Conservation (phyloP, 2,329 filamentous ascomycete genomes). For the Magnaporthiopsis incrustans region DNA sequence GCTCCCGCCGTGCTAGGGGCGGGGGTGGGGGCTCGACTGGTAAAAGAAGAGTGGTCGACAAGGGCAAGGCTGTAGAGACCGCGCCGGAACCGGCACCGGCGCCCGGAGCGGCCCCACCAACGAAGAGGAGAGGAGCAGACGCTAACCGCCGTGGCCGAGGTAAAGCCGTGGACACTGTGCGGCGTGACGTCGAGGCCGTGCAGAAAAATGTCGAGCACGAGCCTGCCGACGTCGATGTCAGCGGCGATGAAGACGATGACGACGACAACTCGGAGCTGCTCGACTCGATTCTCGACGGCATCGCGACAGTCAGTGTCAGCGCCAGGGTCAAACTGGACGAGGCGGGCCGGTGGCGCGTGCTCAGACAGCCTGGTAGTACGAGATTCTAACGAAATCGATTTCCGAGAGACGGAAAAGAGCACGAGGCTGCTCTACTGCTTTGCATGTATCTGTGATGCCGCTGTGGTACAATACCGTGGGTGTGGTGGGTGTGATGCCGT, state of each 20-base stretch:
- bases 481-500: too few relatives aligned
- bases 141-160: background rate
- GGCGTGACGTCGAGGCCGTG: background rate
- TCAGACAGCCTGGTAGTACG: conserved; percentile 1
- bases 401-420: background rate
- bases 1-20: background rate
- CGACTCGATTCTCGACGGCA: conserved; percentile 27
- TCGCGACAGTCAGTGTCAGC: conserved; percentile 23
- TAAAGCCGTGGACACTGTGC: background rate
- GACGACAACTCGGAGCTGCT: conserved; percentile 24
- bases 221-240: background rate
- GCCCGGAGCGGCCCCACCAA: background rate
- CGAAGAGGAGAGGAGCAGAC: too few relatives aligned
- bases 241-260: conserved; percentile 1
- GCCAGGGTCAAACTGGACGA: conserved; percentile 29
- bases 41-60: background rate
- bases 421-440: background rate
- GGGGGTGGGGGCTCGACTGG: background rate
- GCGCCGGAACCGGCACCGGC: background rate
- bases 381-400: background rate
- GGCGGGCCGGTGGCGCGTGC: conserved; percentile 33
- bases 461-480: too few relatives aligned
- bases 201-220: background rate
- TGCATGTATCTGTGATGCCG: background rate
- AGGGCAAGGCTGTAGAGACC: background rate